Evolutionary conservation across 106 monocot species (phyloP), one percentile per base, ranked within the genome.

Genomic region (Dactylorhiza incarnata): DNA sequence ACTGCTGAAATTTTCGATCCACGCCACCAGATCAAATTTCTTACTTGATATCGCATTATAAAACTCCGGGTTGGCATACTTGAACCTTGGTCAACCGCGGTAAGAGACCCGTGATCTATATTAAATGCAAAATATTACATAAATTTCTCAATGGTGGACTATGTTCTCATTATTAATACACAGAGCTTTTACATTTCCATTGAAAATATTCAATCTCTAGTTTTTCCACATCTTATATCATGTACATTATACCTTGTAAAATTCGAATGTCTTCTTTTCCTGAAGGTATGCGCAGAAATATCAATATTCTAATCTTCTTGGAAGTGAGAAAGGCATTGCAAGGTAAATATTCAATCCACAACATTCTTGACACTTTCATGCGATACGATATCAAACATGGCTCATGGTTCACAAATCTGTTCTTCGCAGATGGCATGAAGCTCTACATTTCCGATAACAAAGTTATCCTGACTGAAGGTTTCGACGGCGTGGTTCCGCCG

Each of bases 381-480:
- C 15, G 22, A 74, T 11, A 15, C n/a, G 20, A 17, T 11, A 5
- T 3, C 20, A 69, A 37, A 20, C 14, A 15, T n/a, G 62, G 5
- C 52, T 45, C 45, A 47, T 62, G 5, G 16, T 14, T 74, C 43
- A 5, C 5, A 24, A 67, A 11, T 71, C 9, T 5, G 77, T 47
- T 77, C 10, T 12, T 75, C 45, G 23, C 72, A 94, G 99, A 94
- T 26, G 99, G 94, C 78, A 94, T 99, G 99, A 91, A 94, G 82
- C 62, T 99, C 15, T 94, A 88, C 74, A 79, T 92, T 20, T 94
- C 99, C 7, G 94, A 94, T 73, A 99, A 99, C 72, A 89, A 87
- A 72, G 94, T 99, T 54, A 92, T 99, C 15, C 77, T 99, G 76
- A 99, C 99, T 0, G 99, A 94, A 79, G 99, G 99, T 62, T 99